Conservation (phyloP, 202 grass and related monocot species). For the Panicum virgatum region DNA sequence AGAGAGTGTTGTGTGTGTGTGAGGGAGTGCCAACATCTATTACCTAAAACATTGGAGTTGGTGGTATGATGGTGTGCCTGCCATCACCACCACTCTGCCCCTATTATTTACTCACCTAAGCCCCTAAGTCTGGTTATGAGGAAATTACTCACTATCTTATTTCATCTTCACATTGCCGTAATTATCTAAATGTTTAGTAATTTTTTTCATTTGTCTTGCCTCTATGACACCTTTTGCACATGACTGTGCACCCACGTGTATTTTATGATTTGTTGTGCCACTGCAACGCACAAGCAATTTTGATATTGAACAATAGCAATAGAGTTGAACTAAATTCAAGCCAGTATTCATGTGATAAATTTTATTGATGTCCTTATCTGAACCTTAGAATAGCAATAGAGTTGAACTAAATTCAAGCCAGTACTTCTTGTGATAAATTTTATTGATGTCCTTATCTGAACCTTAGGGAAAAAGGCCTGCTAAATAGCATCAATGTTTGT, state of each 20-base stretch:
- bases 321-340: neutral
- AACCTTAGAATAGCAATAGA: neutral
- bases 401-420: neutral
- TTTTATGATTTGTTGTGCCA: neutral
- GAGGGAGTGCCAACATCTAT: no score
- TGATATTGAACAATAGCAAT: neutral
- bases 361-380: neutral
- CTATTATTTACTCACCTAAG: neutral
- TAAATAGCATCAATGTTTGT: constrained; percentile 16
- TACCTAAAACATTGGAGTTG: neutral
- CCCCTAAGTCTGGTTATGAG: neutral
- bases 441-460: neutral
- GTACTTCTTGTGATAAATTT: neutral
- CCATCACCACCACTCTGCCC: neutral
- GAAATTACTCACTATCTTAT: neutral
- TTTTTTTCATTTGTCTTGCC: neutral
- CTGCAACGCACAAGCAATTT: neutral
- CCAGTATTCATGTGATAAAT: constrained; percentile 2
- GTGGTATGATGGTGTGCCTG: neutral
- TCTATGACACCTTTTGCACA: neutral
- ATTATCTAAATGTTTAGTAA: neutral
- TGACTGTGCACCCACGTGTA: neutral
- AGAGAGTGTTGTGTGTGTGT: no score
- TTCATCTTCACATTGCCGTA: neutral
- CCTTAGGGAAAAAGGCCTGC: neutral